Evolutionary conservation across 1,139 yeast genomes (phyloP).

Genomic region (Taphrina communis): DNA sequence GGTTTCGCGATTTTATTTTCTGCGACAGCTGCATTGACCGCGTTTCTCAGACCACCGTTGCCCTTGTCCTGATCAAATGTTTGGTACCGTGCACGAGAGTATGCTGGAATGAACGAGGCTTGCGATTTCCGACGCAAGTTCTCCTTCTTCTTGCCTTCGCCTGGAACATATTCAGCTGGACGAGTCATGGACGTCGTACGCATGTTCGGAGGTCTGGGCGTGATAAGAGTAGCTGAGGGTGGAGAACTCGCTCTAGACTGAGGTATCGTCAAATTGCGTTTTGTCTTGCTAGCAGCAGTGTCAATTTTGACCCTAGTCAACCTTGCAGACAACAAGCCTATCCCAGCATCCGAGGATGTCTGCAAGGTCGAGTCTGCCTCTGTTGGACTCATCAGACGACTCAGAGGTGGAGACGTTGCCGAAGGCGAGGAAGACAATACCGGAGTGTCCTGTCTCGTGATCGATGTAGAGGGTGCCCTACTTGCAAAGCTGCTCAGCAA

Average conservation of each 20-base stretch:
- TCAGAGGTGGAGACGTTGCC: conserved; percentile 1
- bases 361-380: neutral
- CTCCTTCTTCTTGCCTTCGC: conserved; percentile 29
- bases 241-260: conserved; percentile 42
- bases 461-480: conserved; percentile 5
- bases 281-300: conserved; percentile 6
- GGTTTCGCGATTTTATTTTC: conserved; percentile 59
- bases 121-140: conserved; percentile 15
- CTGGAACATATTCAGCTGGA: conserved; percentile 25
- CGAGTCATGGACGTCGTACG: conserved; percentile 29
- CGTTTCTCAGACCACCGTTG: conserved; percentile 86
- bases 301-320: conserved; percentile 15
- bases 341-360: conserved; percentile 3
- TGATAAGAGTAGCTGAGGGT: conserved; percentile 31
- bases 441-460: conserved; percentile 21
- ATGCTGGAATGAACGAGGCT: conserved; percentile 48
- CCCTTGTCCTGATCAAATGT: conserved; percentile 75
- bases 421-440: neutral
- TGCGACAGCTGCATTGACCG: conserved; percentile 67
- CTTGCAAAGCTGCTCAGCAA: conserved; percentile 34
- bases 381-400: conserved; percentile 2
- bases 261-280: conserved; percentile 30
- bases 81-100: conserved; percentile 77
- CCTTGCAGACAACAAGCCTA: conserved; percentile 15
- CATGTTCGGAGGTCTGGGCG: conserved; percentile 22